phyloP scores from a whole-genome alignment of 2,329 filamentous ascomycete genomes.

The Cladophialophora psammophila region DNA sequence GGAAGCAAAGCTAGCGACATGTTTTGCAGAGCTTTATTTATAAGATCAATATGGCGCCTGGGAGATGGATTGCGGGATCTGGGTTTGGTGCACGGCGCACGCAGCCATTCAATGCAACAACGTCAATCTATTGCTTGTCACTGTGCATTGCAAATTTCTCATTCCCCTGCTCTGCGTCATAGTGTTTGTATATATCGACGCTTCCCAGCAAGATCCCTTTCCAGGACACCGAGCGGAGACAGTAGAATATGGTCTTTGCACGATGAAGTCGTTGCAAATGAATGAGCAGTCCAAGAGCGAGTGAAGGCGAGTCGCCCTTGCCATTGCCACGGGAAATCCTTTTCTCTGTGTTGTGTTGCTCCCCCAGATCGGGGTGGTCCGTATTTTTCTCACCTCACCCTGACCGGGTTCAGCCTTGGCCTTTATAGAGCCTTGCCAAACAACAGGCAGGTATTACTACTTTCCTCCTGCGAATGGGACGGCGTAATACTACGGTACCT shows the following conservation, averaged over 20 bases:
- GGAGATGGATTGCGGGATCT: background rate
- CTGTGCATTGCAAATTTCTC: background rate
- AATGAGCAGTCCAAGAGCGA: background rate
- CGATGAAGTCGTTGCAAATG: background rate
- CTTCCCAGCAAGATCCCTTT: background rate
- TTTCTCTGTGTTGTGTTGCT: no score
- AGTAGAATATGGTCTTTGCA: no score
- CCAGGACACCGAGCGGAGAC: background rate
- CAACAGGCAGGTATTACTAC: background rate
- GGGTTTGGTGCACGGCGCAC: background rate
- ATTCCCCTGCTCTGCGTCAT: background rate
- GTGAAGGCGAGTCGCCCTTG: background rate
- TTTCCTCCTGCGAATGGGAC: no score
- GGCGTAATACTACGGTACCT: no score
- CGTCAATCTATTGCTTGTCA: background rate
- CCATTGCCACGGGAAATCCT: no score
- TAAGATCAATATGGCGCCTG: background rate
- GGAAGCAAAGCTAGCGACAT: background rate
- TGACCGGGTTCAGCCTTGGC: slow-evolving; percentile 8
- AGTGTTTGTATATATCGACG: background rate
- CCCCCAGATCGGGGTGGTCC: no score
- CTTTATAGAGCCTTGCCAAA: slow-evolving; percentile 4
- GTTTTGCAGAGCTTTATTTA: background rate
- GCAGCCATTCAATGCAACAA: background rate
- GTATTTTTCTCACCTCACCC: background rate